Evolutionary conservation across 2,329 filamentous ascomycete genomes (phyloP), one percentile per base, ranked within the genome.

Genomic region (Diplodia seriata): DNA sequence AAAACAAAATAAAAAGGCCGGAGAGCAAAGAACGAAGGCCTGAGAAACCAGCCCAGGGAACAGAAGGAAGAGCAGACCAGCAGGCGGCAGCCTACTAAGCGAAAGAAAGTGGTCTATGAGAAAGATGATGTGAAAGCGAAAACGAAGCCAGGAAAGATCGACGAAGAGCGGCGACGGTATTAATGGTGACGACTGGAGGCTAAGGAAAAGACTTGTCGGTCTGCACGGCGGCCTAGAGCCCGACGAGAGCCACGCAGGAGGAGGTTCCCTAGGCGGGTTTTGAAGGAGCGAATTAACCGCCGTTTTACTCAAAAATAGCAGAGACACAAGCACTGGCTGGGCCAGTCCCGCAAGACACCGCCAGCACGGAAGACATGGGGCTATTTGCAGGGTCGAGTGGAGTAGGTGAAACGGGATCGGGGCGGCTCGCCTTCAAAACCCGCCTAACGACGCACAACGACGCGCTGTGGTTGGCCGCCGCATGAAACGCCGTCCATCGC

Each of bases 271-370:
- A 69, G 51, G 50, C 71, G 74, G 73, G 71, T 78, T 78, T 79
- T 79, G 76, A 79, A 51, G 73, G 77, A 73, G 74, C 71, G 67
- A 70, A 53, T 71, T 78, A 79, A 76, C 74, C 77, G 76, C 77
- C 73, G 77, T 79, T 77, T 79, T 76, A 75, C 70, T 68, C 72
- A 55, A 73, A 73, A 74, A 76, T 74, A 74, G 72, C 64, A 66
- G 61, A 49, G 40, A 43, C 64, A 40, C 71, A 70, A 70, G 73
- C 67, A 79, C 73, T 79, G 77, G 77, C 71, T 71, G 67, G 75
- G 72, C 72, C 73, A 74, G 64, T 69, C 66, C 70, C 70, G 31
- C 18, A 18, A 23, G 59, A 50, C 43, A 63, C 59, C 59, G 59
- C 59, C 59, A 36, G 43, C 12, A 20, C 47, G 59, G 43, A 26